These are phyloP conservation scores for Talaromyces wortmannii DNA, from an alignment of 495 filamentous ascomycete species.

Conservation along the genomic window DNA sequence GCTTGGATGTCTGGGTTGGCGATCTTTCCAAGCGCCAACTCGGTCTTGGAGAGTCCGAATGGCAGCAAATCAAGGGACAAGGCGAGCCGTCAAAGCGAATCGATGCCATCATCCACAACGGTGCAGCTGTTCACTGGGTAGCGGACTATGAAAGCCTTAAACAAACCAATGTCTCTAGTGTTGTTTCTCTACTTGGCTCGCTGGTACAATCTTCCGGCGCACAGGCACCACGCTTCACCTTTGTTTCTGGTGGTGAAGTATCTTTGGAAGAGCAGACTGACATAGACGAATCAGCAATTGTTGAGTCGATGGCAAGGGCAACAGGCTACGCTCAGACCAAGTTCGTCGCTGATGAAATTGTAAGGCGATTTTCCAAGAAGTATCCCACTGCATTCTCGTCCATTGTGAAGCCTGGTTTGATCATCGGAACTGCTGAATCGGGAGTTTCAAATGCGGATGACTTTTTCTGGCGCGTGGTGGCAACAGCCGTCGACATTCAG, in stretches of 20 bases:
- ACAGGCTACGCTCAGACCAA: constrained; percentile 28
- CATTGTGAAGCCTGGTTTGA: constrained; percentile 24
- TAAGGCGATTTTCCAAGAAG: constrained; percentile 11
- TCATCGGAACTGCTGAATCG: constrained; percentile 5
- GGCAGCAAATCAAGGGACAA: constrained; percentile 9
- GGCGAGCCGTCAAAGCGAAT: constrained; percentile 4
- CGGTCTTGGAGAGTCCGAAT: constrained; percentile 11
- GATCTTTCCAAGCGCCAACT: constrained; percentile 18
- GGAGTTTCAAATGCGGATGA: constrained; percentile 23
- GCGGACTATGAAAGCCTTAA: constrained; percentile 11
- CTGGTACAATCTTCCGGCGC: not conserved
- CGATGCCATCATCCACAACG: constrained; percentile 25
- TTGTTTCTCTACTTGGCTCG: constrained; percentile 17
- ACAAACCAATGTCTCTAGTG: constrained; percentile 24
- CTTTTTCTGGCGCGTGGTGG: constrained; percentile 27
- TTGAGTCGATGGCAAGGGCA: not conserved
- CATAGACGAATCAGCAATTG: not conserved
- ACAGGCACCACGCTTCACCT: constrained; percentile 7
- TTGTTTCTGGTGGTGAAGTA: constrained; percentile 13
- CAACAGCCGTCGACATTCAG: constrained; percentile 13
- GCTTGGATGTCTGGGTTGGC: constrained; percentile 20
- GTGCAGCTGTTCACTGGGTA: constrained; percentile 21
- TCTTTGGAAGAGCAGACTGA: constrained; percentile 2
- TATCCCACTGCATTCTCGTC: constrained; percentile 7
- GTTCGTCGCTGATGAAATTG: constrained; percentile 20